A percentile compares a stretch with the other conserved stretches of the same genome.
Evolutionary conservation across 2,329 filamentous ascomycete genomes (phyloP).

Genomic region (Scedosporium dehoogii): DNA sequence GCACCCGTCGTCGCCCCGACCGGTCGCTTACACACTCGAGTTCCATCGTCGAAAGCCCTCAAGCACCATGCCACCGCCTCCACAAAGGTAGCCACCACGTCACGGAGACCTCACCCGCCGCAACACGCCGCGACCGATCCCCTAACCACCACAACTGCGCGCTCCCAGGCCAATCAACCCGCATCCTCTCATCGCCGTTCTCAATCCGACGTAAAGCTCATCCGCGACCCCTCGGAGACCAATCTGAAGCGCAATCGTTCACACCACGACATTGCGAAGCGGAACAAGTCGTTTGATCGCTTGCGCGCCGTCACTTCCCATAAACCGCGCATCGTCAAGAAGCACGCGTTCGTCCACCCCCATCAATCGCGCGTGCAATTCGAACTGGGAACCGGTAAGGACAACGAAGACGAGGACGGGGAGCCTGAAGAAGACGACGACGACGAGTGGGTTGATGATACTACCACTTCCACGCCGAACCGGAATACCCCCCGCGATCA

Average conservation of each 20-base stretch:
- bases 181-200: slow-evolving; percentile 17
- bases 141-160: slow-evolving; percentile 24
- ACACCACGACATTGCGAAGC: slow-evolving; percentile 43
- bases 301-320: slow-evolving; percentile 16
- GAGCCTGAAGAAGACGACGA: slow-evolving; percentile 34
- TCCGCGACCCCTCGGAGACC: slow-evolving; percentile 32
- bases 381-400: slow-evolving; percentile 44
- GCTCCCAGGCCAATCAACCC: slow-evolving; percentile 22
- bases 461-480: slow-evolving; percentile 51
- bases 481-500: slow-evolving; percentile 9
- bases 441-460: slow-evolving; percentile 60
- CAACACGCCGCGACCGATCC: slow-evolving; percentile 10
- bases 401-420: slow-evolving; percentile 35
- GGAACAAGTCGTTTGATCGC: slow-evolving; percentile 38
- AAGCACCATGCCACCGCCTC: slow-evolving; percentile 23
- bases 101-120: slow-evolving; percentile 11
- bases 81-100: background rate
- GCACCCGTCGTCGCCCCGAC: background rate
- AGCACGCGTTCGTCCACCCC: slow-evolving; percentile 32
- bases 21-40: slow-evolving; percentile 40
- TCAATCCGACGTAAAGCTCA: slow-evolving; percentile 16
- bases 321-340: slow-evolving; percentile 3
- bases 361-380: slow-evolving; percentile 50
- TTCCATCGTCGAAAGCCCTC: slow-evolving; percentile 41
- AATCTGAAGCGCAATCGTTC: slow-evolving; percentile 50